Evolutionary conservation across 768 basidiomycete species (phyloP).

Genomic region (Roridomyces roridus): DNA sequence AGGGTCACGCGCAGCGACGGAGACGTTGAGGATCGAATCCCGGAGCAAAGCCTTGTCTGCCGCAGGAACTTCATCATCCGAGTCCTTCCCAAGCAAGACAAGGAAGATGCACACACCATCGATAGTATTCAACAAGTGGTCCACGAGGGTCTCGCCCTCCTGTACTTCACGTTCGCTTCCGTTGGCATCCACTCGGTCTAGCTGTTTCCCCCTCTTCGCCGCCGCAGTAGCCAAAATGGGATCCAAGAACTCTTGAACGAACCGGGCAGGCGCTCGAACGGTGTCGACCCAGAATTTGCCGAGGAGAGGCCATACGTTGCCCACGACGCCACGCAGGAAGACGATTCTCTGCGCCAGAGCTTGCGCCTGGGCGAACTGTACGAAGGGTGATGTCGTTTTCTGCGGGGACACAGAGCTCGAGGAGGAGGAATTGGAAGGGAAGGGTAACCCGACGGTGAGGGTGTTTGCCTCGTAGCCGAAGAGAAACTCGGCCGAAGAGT

Average conservation of each 20-base stretch:
- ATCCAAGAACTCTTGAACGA: constrained; percentile 57
- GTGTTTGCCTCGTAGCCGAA: constrained; percentile 55
- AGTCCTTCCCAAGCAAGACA: not conserved
- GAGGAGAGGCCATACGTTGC: constrained; percentile 53
- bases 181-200: constrained; percentile 18
- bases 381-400: not conserved
- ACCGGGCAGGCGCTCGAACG: constrained; percentile 47
- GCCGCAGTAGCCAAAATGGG: constrained; percentile 55
- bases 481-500: constrained; percentile 64
- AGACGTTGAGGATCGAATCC: constrained; percentile 52
- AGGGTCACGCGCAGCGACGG: constrained; percentile 54
- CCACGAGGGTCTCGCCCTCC: constrained; percentile 53
- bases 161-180: constrained; percentile 39
- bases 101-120: constrained; percentile 55
- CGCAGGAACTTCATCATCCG: not conserved
- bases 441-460: constrained; percentile 53
- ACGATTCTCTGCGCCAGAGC: constrained; percentile 49
- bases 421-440: constrained; percentile 48
- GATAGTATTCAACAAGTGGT: constrained; percentile 57
- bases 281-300: constrained; percentile 58
- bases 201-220: constrained; percentile 3
- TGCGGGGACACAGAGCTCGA: constrained; percentile 14
- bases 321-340: constrained; percentile 44
- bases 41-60: constrained; percentile 47
- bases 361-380: constrained; percentile 56